phyloP scores from a whole-genome alignment of 176 grass and related monocot genomes.

The Elaeis guineensis region DNA sequence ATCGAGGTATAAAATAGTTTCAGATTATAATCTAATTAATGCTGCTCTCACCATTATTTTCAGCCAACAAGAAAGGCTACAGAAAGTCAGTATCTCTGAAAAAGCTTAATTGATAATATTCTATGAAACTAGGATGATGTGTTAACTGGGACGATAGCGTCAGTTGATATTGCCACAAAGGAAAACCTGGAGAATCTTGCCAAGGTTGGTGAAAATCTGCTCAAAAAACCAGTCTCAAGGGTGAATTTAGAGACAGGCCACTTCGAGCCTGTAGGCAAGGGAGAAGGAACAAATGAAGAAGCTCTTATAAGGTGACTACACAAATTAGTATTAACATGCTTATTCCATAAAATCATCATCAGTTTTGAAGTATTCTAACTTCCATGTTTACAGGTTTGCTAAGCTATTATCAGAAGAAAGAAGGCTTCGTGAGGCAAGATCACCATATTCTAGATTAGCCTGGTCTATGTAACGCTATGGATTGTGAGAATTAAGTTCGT shows the following conservation, averaged over 20 bases:
- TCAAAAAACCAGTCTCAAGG: slow-evolving; percentile 64
- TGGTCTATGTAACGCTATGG: too few relatives aligned
- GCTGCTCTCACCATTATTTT: background rate
- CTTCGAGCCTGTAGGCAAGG: slow-evolving; percentile 12
- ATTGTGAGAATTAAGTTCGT: too few relatives aligned
- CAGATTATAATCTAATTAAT: background rate
- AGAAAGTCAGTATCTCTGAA: too few relatives aligned
- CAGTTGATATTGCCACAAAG: slow-evolving; percentile 57
- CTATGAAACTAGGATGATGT: too few relatives aligned
- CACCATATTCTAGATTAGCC: slow-evolving; percentile 1
- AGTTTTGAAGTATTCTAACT: background rate
- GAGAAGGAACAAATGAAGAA: slow-evolving; percentile 53
- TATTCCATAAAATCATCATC: too few relatives aligned
- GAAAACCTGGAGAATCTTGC: slow-evolving; percentile 70
- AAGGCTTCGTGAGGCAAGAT: slow-evolving; percentile 32
- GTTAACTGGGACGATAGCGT: slow-evolving; percentile 40
- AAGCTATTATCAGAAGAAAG: slow-evolving; percentile 57
- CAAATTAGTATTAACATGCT: too few relatives aligned
- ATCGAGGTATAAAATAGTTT: background rate
- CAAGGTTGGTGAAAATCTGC: slow-evolving; percentile 30
- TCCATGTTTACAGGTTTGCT: slow-evolving; percentile 37
- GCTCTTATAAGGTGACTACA: slow-evolving; percentile 41
- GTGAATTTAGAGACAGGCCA: slow-evolving; percentile 56
- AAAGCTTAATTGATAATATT: too few relatives aligned
- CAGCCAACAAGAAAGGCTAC: too few relatives aligned